Evolutionary conservation across 345 rosid genomes (phyloP).

Genomic region (Sisymbrium irio): DNA sequence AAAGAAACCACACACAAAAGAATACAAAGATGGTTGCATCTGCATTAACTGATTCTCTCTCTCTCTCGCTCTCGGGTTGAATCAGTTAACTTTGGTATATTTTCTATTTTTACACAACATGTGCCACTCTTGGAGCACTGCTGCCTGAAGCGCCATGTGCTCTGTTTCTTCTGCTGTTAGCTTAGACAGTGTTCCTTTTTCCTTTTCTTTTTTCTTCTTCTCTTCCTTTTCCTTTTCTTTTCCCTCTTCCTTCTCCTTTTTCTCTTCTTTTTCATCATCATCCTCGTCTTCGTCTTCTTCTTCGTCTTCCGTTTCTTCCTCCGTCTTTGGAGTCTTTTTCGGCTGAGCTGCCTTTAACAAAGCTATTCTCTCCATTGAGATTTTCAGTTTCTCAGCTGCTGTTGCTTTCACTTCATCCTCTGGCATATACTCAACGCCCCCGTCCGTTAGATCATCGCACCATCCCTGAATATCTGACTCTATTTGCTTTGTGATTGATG

Average conservation of each 20-base stretch:
- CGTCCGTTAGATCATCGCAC: slow-evolving; percentile 93
- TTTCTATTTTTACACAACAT: slow-evolving; percentile 72
- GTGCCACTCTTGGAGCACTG: slow-evolving; percentile 98
- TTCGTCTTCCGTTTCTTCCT: slow-evolving; percentile 47
- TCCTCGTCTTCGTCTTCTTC: slow-evolving; percentile 9
- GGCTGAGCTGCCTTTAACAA: slow-evolving; percentile 89
- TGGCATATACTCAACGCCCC: slow-evolving; percentile 93
- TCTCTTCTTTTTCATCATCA: slow-evolving; percentile 42
- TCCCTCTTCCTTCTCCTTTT: slow-evolving; percentile 47
- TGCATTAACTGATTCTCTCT: neutral
- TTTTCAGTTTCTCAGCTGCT: slow-evolving; percentile 83
- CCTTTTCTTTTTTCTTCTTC: slow-evolving; percentile 50
- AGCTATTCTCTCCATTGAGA: slow-evolving; percentile 91
- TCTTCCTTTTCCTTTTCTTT: slow-evolving; percentile 38
- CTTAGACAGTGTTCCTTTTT: slow-evolving; percentile 69
- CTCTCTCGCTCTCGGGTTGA: neutral
- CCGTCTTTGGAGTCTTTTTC: slow-evolving; percentile 52
- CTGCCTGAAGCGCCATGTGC: slow-evolving; percentile 93
- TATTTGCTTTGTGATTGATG: slow-evolving; percentile 85
- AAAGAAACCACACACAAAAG: slow-evolving; percentile 29
- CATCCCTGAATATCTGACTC: slow-evolving; percentile 94
- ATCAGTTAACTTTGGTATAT: slow-evolving; percentile 44
- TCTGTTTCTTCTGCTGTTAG: slow-evolving; percentile 93
- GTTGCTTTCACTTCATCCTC: slow-evolving; percentile 95
- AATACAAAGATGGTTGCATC: slow-evolving; percentile 4